Conservation (phyloP, 1,284 basidiomycete genomes). For the Cutaneotrichosporon cutaneum region DNA sequence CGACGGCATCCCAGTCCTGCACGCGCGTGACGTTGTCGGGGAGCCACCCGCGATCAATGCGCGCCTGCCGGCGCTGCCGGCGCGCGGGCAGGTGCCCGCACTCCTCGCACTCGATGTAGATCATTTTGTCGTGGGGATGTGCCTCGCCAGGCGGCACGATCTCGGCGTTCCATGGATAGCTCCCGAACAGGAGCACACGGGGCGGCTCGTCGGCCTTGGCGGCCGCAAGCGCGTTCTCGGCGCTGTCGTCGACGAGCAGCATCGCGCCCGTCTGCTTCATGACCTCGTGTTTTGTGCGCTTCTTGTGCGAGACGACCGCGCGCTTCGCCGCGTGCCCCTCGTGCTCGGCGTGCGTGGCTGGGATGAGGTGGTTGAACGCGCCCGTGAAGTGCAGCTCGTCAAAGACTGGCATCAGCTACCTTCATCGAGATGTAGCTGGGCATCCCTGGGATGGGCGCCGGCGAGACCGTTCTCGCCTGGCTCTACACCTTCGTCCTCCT, state of each 20-base stretch:
- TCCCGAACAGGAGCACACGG: conserved; percentile 71
- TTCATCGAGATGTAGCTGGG: no score
- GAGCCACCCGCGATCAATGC: conserved; percentile 43
- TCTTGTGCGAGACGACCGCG: conserved; percentile 60
- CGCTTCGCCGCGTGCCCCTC: conserved; percentile 53
- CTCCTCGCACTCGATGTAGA: conserved; percentile 59
- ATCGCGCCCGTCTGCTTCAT: conserved; percentile 64
- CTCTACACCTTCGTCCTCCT: no score
- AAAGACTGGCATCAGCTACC: conserved; percentile 57
- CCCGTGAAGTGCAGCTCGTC: conserved; percentile 72
- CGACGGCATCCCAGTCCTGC: conserved; percentile 46
- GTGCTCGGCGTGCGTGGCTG: conserved; percentile 48
- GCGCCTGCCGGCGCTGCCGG: conserved; percentile 31
- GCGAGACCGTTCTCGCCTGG: no score
- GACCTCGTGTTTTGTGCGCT: conserved; percentile 63
- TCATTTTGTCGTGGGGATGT: conserved; percentile 57
- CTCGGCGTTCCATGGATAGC: conserved; percentile 71
- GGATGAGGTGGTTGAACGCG: conserved; percentile 59
- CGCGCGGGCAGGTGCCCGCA: conserved; percentile 51
- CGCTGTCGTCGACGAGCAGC: conserved; percentile 72
- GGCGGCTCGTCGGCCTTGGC: conserved; percentile 52
- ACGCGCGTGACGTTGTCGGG: conserved; percentile 47
- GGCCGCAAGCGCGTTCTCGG: conserved; percentile 70
- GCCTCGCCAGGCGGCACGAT: conserved; percentile 41
- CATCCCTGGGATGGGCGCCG: no score